phyloP scores from a whole-genome alignment of 306 rosid species.

The Begonia peltatifolia region DNA sequence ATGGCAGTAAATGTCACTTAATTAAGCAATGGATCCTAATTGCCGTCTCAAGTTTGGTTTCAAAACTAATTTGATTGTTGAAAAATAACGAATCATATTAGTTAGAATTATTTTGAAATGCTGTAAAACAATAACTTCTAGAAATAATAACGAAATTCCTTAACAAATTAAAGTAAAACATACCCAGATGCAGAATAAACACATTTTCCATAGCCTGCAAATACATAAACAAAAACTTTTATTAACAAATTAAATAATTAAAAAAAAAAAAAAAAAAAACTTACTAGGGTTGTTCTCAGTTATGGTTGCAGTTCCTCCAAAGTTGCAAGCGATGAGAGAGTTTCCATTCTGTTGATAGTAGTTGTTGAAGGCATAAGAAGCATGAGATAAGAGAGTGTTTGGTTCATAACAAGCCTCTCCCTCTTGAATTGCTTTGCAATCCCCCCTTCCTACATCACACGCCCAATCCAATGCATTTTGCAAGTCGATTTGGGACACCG shows the following conservation, averaged over 20 bases:
- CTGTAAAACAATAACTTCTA: neutral
- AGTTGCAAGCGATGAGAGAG: constrained; percentile 91
- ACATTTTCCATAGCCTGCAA: constrained; percentile 77
- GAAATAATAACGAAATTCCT: neutral
- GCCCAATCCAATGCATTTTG: constrained; percentile 98
- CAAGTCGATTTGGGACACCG: constrained; percentile 63
- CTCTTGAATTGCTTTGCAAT: constrained; percentile 51
- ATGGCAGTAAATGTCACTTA: neutral
- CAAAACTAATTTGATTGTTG: neutral
- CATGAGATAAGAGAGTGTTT: constrained; percentile 72
- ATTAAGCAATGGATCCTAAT: neutral
- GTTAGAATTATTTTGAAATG: too few species aligned
- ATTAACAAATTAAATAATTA: constrained; percentile 6
- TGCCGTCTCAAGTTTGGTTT: neutral
- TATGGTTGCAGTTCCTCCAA: constrained; percentile 73
- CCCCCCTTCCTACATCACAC: constrained; percentile 68
- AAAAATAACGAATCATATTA: too few species aligned
- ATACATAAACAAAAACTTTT: constrained; percentile 1
- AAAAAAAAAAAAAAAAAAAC: neutral
- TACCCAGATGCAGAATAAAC: constrained; percentile 51
- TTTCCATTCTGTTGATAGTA: constrained; percentile 77
- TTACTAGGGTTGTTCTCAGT: constrained; percentile 57
- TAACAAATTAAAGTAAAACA: constrained; percentile 6
- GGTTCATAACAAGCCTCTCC: constrained; percentile 62
- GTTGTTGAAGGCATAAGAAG: constrained; percentile 77